Conservation (phyloP, 345 rosid species). For the Chamaenerion angustifolium region DNA sequence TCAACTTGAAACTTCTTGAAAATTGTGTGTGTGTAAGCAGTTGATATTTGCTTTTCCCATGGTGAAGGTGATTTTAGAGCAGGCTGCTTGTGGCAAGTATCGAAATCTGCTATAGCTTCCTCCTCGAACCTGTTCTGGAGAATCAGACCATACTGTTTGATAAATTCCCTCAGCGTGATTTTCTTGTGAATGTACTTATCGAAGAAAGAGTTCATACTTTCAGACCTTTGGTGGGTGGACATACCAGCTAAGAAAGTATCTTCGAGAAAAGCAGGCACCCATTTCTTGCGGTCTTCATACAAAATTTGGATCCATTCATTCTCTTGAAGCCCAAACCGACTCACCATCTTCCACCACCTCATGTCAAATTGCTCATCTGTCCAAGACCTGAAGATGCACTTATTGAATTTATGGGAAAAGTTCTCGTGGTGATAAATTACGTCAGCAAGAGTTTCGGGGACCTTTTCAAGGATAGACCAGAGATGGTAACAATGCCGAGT, state of each 20-base stretch:
- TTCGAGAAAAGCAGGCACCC: constrained; percentile 38
- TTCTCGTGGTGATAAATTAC: constrained; percentile 24
- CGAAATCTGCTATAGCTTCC: constrained; percentile 48
- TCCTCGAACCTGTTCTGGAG: constrained; percentile 37
- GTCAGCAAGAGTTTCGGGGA: constrained; percentile 26
- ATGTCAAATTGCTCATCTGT: constrained; percentile 33
- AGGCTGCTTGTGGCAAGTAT: constrained; percentile 45
- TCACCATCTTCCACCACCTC: constrained; percentile 52
- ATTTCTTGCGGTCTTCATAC: constrained; percentile 33
- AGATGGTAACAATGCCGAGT: constrained; percentile 34
- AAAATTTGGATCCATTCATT: constrained; percentile 31
- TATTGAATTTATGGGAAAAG: constrained; percentile 27
- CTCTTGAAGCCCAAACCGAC: constrained; percentile 33
- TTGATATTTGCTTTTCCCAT: constrained; percentile 43
- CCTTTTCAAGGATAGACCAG: constrained; percentile 37
- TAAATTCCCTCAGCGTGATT: constrained; percentile 35
- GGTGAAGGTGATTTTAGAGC: constrained; percentile 49
- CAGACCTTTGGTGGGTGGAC: constrained; percentile 33
- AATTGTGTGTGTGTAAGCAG: constrained; percentile 33
- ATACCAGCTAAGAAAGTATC: constrained; percentile 38
- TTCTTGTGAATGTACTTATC: constrained; percentile 50
- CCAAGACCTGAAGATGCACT: constrained; percentile 46
- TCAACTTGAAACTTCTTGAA: constrained; percentile 47
- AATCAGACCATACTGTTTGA: constrained; percentile 35
- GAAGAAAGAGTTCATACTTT: constrained; percentile 37